phyloP scores from a whole-genome alignment of 2,329 filamentous ascomycete genomes.

The Acrocalymma vagum region DNA sequence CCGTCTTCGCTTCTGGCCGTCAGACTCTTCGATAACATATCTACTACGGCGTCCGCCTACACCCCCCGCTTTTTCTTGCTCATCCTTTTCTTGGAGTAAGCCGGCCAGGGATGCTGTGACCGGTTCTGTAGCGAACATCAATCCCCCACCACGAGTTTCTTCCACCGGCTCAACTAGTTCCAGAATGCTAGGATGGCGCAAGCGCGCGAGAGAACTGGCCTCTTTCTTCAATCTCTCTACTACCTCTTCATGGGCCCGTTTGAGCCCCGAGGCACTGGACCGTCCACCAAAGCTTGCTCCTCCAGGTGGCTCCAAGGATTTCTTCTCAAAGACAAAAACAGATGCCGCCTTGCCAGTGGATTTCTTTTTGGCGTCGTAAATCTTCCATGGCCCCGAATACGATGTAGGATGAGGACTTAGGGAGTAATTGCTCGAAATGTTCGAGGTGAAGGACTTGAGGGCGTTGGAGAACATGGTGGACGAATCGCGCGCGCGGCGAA shows the following conservation, averaged over 20 bases:
- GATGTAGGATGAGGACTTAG: slow-evolving; percentile 79
- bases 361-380: slow-evolving; percentile 97
- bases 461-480: slow-evolving; percentile 83
- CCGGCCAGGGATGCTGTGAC: slow-evolving; percentile 89
- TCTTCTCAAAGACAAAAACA: slow-evolving; percentile 94
- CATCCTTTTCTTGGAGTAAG: slow-evolving; percentile 86
- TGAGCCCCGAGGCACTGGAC: slow-evolving; percentile 72
- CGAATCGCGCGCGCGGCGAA: slow-evolving; percentile 34
- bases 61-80: slow-evolving; percentile 76
- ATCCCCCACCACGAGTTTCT: slow-evolving; percentile 86
- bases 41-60: slow-evolving; percentile 76
- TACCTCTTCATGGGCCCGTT: slow-evolving; percentile 86
- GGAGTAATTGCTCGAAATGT: slow-evolving; percentile 92
- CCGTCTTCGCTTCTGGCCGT: slow-evolving; percentile 73
- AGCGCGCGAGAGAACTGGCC: slow-evolving; percentile 83
- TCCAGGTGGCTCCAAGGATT: slow-evolving; percentile 76
- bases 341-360: slow-evolving; percentile 88
- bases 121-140: slow-evolving; percentile 95
- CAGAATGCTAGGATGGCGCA: slow-evolving; percentile 90
- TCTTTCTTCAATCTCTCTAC: slow-evolving; percentile 91
- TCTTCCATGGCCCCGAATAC: slow-evolving; percentile 92
- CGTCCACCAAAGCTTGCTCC: slow-evolving; percentile 65
- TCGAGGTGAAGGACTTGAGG: slow-evolving; percentile 92
- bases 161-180: slow-evolving; percentile 96
- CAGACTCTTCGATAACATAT: slow-evolving; percentile 81